Conservation (phyloP, 2,329 filamentous ascomycete genomes). For the Pseudocercospora ulei region DNA sequence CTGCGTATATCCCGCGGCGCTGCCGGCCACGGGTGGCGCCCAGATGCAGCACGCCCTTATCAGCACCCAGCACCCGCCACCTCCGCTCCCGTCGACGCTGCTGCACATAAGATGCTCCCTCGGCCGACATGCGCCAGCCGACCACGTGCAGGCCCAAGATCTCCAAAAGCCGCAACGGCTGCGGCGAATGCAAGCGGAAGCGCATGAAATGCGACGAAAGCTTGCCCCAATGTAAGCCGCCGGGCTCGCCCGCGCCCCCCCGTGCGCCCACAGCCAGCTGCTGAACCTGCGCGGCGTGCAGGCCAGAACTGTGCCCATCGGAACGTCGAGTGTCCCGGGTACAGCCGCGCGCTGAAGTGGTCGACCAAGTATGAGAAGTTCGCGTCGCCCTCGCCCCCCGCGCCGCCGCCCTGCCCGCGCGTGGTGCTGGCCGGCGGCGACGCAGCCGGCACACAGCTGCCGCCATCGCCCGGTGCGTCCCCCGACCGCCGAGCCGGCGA, state of each 20-base stretch:
- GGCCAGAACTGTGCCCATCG: conserved; percentile 13
- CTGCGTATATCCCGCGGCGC: too few species aligned
- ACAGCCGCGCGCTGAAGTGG: conserved; percentile 13
- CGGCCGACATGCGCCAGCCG: conserved; percentile 5
- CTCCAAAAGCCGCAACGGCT: conserved; percentile 16
- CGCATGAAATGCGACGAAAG: conserved; percentile 20
- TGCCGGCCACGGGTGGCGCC: too few species aligned
- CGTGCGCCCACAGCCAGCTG: too few species aligned
- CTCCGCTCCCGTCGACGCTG: background rate
- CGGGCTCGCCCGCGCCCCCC: too few species aligned
- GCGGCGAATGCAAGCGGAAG: conserved; percentile 18
- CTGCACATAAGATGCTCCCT: background rate
- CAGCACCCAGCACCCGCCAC: conserved; percentile 4
- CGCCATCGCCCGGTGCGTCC: too few species aligned
- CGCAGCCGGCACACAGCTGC: too few species aligned
- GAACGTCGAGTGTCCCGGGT: conserved; percentile 14
- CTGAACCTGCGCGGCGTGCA: too few species aligned
- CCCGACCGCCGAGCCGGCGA: too few species aligned
- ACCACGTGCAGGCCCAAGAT: conserved; percentile 5
- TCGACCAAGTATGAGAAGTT: conserved; percentile 17
- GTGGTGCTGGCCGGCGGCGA: too few species aligned
- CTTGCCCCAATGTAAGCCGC: conserved; percentile 9
- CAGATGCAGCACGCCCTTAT: conserved; percentile 1
- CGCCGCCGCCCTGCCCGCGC: too few species aligned
- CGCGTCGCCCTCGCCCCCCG: conserved; percentile 3